Base-by-base conservation (phyloP, 345 rosid genomes). In the Eutrema japonicum region DNA sequence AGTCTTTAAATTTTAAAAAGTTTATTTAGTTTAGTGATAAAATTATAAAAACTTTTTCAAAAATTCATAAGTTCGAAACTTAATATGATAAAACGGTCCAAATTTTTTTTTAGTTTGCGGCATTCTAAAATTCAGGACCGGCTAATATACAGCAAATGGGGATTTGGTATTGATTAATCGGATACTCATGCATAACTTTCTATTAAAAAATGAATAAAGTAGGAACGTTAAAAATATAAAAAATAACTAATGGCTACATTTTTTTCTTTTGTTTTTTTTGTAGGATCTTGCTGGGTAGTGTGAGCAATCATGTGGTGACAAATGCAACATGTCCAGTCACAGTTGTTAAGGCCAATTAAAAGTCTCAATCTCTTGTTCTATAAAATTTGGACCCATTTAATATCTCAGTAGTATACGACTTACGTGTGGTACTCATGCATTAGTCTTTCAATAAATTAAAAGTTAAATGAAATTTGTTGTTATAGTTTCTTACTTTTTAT, bases 251-350 rank as follows among this genome's bases (percentile, higher is more conserved):
- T 30, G 58, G 29, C 2, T 35, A 29, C 14, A 8, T 14, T 48
- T 36, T 51, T 46, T 73, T 11, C 4, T 18, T 47, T 26, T 50
- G 22, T 38, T n/a, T 27, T n/a, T 64, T 33, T n/a, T 66, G 40
- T 84, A 91, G 97, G 87, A 76, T 87, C 36, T 67, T 91, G 78
- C 84, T 91, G 38, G 97, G 95, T 3, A 91, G 97, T 73, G 95
- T 91, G 32, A 88, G 90, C 89, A 80, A 82, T 55, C 74, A 87
- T 68, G 92, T 88, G 80, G 87, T 91, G 81, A 69, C 82, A 42
- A 82, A 83, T 72, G 92, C 95, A 42, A 53, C 89, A 48, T 88
- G 97, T 47, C 94, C 97, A 10, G 94, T 91, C 27, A 88, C 95
- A 11, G 90, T 91, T 64, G 94, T 88, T 13, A 91, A 88, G 71